phyloP scores from a whole-genome alignment of 2,329 filamentous ascomycete species.

The Fusarium sp. region DNA sequence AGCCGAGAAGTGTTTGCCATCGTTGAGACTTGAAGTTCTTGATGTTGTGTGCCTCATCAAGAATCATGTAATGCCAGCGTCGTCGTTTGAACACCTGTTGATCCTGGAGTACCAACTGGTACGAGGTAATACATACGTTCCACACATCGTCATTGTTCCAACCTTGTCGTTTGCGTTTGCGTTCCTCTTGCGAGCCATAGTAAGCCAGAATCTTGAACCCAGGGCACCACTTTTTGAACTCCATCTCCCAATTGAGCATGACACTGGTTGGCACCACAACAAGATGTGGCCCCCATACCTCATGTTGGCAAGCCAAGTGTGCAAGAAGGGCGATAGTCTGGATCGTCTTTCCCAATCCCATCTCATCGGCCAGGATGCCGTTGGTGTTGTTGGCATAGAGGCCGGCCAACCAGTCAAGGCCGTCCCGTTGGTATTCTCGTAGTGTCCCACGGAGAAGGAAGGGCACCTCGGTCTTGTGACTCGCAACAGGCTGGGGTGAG shows the following conservation, averaged over 20 bases:
- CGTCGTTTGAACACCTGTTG: slow-evolving; percentile 93
- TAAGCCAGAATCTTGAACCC: slow-evolving; percentile 98
- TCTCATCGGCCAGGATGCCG: slow-evolving; percentile 96
- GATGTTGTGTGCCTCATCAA: slow-evolving; percentile 99
- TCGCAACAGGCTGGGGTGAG: slow-evolving; percentile 48
- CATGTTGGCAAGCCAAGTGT: slow-evolving; percentile 89
- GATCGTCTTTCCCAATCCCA: slow-evolving; percentile 98
- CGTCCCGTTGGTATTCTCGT: slow-evolving; percentile 95
- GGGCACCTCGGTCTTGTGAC: slow-evolving; percentile 78
- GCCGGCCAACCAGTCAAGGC: slow-evolving; percentile 96
- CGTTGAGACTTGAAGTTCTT: slow-evolving; percentile 99
- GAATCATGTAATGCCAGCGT: slow-evolving; percentile 96
- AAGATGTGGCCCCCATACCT: slow-evolving; percentile 95
- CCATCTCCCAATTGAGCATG: slow-evolving; percentile 99
- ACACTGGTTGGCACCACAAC: slow-evolving; percentile 98
- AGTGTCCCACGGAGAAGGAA: slow-evolving; percentile 88
- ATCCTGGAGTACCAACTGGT: slow-evolving; percentile 95
- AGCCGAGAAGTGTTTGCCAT: slow-evolving; percentile 94
- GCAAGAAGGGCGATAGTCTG: slow-evolving; percentile 96
- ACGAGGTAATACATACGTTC: slow-evolving; percentile 98
- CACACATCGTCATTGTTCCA: slow-evolving; percentile 95
- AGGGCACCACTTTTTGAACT: slow-evolving; percentile 99
- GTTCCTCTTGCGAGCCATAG: slow-evolving; percentile 93
- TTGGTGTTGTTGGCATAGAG: slow-evolving; percentile 94
- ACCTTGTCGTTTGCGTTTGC: slow-evolving; percentile 88